phyloP scores from a whole-genome alignment of 2,329 filamentous ascomycete genomes.

The Xenoacremonium recifei region DNA sequence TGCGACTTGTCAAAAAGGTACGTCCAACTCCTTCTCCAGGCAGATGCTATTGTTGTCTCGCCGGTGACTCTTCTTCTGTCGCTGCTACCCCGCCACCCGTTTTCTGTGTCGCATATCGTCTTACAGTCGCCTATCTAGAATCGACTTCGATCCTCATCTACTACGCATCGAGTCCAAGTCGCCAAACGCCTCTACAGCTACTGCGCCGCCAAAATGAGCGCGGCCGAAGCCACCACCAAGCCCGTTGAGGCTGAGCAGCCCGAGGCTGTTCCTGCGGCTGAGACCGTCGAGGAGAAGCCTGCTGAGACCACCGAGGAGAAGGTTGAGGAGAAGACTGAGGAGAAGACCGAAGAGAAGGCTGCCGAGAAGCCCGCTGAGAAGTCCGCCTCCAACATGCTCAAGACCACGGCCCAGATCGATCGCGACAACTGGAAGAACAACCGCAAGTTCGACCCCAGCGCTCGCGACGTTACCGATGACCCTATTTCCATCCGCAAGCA shows the following conservation, averaged over 20 bases:
- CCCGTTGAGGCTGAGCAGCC: slow-evolving; percentile 34
- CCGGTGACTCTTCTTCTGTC: slow-evolving; percentile 26
- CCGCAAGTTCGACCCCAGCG: slow-evolving; percentile 68
- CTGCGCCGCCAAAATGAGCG: slow-evolving; percentile 35
- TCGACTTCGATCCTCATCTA: no score
- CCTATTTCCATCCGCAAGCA: slow-evolving; percentile 80
- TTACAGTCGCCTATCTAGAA: slow-evolving; percentile 15
- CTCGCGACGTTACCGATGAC: slow-evolving; percentile 70
- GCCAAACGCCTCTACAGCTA: no score
- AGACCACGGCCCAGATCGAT: slow-evolving; percentile 43
- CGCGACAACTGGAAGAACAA: slow-evolving; percentile 49
- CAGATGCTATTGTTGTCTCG: slow-evolving; percentile 8
- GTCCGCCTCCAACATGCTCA: slow-evolving; percentile 36
- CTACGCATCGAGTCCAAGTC: no score
- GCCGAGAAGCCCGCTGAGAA: slow-evolving; percentile 19
- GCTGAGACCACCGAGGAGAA: slow-evolving; percentile 24
- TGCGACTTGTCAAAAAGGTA: no score
- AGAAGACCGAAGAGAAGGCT: slow-evolving; percentile 19
- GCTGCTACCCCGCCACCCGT: slow-evolving; percentile 28
- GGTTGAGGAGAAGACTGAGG: slow-evolving; percentile 22
- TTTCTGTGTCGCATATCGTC: slow-evolving; percentile 22
- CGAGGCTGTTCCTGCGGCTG: slow-evolving; percentile 21
- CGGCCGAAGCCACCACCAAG: slow-evolving; percentile 38
- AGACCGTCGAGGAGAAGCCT: slow-evolving; percentile 26
- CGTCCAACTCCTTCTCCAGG: slow-evolving; percentile 4